A percentile compares a stretch with the other conserved stretches of the same genome.
Conservation (phyloP, 2,329 filamentous ascomycete genomes). For the Elsinoe ampelina region DNA sequence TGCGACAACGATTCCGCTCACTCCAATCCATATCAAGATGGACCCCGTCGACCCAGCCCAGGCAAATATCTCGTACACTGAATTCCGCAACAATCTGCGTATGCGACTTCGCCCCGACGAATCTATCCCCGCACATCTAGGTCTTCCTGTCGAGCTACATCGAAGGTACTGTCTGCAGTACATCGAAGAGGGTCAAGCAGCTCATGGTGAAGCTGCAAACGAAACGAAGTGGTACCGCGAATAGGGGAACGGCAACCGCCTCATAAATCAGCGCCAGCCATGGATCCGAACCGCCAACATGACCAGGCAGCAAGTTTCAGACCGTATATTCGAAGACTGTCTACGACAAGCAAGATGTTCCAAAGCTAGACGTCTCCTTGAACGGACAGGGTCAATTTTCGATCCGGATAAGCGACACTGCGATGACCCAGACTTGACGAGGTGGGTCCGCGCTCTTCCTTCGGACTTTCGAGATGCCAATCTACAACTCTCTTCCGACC, state of each 20-base stretch:
- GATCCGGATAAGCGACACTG: not conserved
- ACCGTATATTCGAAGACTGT: not conserved
- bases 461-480: not conserved
- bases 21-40: not conserved
- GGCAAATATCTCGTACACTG: not conserved
- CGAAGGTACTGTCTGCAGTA: not conserved
- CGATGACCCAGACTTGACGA: not conserved
- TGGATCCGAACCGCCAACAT: constrained; percentile 1
- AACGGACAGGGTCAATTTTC: not conserved
- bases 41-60: not conserved
- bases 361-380: not conserved
- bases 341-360: not conserved
- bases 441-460: not conserved
- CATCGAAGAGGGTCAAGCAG: not conserved
- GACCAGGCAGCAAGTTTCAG: constrained; percentile 1
- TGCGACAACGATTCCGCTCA: not conserved
- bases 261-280: not conserved
- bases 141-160: not conserved
- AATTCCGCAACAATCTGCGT: not conserved
- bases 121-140: not conserved
- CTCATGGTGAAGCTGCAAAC: not conserved
- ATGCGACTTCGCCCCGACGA: not conserved
- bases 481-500: not conserved
- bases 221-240: constrained; percentile 1
- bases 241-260: not conserved